Conservation (phyloP, 306 rosid genomes). For the Vachellia pachyceras region DNA sequence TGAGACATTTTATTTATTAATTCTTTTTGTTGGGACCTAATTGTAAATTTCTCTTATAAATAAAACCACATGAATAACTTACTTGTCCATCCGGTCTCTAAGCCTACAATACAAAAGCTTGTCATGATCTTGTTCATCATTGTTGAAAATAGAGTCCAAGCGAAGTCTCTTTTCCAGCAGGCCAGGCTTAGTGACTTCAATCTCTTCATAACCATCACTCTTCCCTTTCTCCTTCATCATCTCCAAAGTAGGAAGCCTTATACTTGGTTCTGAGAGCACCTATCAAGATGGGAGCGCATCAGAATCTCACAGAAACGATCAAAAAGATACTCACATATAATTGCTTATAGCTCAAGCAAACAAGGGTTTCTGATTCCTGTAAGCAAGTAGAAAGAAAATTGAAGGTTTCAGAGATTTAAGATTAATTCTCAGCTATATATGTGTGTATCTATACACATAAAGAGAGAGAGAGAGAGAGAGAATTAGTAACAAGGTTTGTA, state of each 20-base stretch:
- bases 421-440: not conserved
- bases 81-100: constrained; percentile 69
- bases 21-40: too few species aligned
- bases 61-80: not conserved
- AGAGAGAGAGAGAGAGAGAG: too few species aligned
- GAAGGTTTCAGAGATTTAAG: not conserved
- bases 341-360: not conserved
- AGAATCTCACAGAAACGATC: not conserved
- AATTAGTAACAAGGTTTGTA: too few species aligned
- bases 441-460: too few species aligned
- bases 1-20: too few species aligned
- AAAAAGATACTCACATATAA: not conserved
- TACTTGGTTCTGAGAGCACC: constrained; percentile 28
- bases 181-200: constrained; percentile 67
- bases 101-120: constrained; percentile 56
- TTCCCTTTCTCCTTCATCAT: constrained; percentile 56
- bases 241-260: constrained; percentile 80
- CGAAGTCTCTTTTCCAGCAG: constrained; percentile 51
- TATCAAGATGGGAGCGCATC: not conserved
- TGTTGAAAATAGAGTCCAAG: constrained; percentile 55
- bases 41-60: too few species aligned
- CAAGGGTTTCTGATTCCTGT: not conserved
- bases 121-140: constrained; percentile 71
- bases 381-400: not conserved
- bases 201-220: constrained; percentile 48